These are phyloP conservation scores for Noccaea caerulescens DNA, from an alignment of 345 rosid species.

Conservation along the genomic window DNA sequence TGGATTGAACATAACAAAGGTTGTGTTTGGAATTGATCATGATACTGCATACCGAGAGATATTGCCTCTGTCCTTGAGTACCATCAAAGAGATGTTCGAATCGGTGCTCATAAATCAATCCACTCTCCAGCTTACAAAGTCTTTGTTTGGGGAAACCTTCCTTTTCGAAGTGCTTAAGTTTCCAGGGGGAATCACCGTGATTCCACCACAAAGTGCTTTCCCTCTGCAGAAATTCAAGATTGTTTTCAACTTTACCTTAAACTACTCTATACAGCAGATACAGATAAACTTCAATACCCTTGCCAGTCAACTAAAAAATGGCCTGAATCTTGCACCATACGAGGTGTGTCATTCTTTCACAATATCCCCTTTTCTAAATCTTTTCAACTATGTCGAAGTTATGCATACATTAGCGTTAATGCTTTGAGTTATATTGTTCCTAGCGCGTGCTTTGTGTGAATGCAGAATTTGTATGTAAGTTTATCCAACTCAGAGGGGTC, in stretches of 20 bases:
- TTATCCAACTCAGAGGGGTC: slow-evolving; percentile 75
- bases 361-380: not conserved
- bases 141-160: slow-evolving; percentile 74
- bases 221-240: slow-evolving; percentile 82
- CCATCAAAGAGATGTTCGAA: slow-evolving; percentile 62
- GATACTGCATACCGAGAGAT: slow-evolving; percentile 55
- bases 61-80: slow-evolving; percentile 59
- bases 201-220: slow-evolving; percentile 73
- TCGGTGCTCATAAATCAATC: slow-evolving; percentile 56
- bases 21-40: slow-evolving; percentile 82
- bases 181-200: slow-evolving; percentile 75
- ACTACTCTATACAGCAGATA: slow-evolving; percentile 69
- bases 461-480: slow-evolving; percentile 78
- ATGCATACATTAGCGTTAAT: slow-evolving; percentile 10
- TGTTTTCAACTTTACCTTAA: slow-evolving; percentile 83
- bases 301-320: slow-evolving; percentile 69
- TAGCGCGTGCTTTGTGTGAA: slow-evolving; percentile 24
- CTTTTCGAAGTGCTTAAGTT: slow-evolving; percentile 77
- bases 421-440: slow-evolving; percentile 15
- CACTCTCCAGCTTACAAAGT: slow-evolving; percentile 59
- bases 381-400: not conserved
- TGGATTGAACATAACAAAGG: slow-evolving; percentile 64
- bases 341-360: slow-evolving; percentile 58
- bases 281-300: slow-evolving; percentile 65
- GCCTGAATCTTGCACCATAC: slow-evolving; percentile 67